Base-by-base conservation (phyloP, 108 stramenopile species). In the Nitzschia sp. region DNA sequence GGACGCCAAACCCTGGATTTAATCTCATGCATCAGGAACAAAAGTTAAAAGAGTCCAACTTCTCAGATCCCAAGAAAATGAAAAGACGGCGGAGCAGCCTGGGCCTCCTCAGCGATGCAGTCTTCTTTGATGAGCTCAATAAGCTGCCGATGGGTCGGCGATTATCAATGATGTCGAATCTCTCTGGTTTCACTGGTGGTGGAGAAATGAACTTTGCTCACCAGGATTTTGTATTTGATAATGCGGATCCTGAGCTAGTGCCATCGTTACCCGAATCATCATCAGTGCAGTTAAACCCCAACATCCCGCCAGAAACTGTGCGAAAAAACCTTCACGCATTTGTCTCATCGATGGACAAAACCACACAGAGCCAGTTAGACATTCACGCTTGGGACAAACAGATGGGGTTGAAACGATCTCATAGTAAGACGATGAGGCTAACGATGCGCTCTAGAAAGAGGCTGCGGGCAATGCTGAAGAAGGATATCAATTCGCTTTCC, bases 331-430 rank as follows among this genome's bases (percentile, higher is more conserved):
- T 73, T 16, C 1, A 55, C n/a, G 56, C 28, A 9, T 78, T 85
- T 50, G 66, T 58, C n/a, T 52, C 17, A 16, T 74, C 85, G 2
- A 87, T 92, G 88, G 81, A 79, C 34, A 76, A 77, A 1, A 86
- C 79, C 34, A 73, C 78, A 53, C 53, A 72, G 23, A 86, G 80
- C 35, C 91, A 92, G 45, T 84, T 89, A 50, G 75, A 72, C 32
- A 92, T 92, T 55, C 88, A 92, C 63, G 83, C 84, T 44, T 92
- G 91, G 91, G 91, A 92, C 63, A 56, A 73, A 35, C 86, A 86
- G 65, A 88, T 92, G 85, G 91, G 91, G 26, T 53, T 92, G 27
- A 81, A 85, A 22, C 69, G 86, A 23, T 83, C 83, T 1, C 91
- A 92, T 58, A 84, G 85, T 56, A 85, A 87, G 45, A 89, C 88